Base-by-base conservation (phyloP, 768 basidiomycete species). In the Kwoniella botswanensis region DNA sequence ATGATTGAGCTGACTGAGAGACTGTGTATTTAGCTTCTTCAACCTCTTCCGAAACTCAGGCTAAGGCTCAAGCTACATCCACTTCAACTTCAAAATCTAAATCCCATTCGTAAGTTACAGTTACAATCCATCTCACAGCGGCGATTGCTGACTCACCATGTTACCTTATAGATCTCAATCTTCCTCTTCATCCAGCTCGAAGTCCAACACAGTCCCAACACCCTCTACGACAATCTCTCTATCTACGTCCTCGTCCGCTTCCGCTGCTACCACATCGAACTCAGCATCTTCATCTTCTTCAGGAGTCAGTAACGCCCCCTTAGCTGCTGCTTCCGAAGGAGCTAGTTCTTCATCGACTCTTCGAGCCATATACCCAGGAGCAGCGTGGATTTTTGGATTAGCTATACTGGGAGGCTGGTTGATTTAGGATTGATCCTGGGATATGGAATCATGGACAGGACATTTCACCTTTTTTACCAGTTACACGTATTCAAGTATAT, bases 291-390 rank as follows among this genome's bases (percentile, higher is more conserved):
- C 63, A 15, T 35, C 24, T 2, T 43, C 61, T n/a, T 50, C 50
- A 15, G 50, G 29, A 4, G 52, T 42, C 52, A 64, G 35, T 35
- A 35, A 1, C 24, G 52, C 63, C 35, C 52, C 63, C 5, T 35
- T 64, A 15, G 63, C 63, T 7, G 59, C 59, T n/a, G 59, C 59
- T 18, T 42, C 59, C 15, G 35, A n/a, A 9, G 59, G 59, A 17
- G 13, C 46, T 7, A 35, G 6, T 50, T 50, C 46, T 17, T 50
- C 46, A 17, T 50, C 46, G 0, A 50, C 46, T 18, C 15, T 7
- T 35, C 35, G 35, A 35, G 3, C 6, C 4, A 1, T 7, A 35
- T 35, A 35, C 7, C 35, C 35, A 35, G 35, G 6, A 35, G 35
- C 35, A 35, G 35, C 6, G 0, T 9, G 12, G 46, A 2, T 11